Percentiles rank a stretch among this genome's conserved stretches.
These are phyloP conservation scores for Schoenoplectus tabernaemontani DNA, from an alignment of 202 grass and related monocot genomes.

Conservation along the genomic window DNA sequence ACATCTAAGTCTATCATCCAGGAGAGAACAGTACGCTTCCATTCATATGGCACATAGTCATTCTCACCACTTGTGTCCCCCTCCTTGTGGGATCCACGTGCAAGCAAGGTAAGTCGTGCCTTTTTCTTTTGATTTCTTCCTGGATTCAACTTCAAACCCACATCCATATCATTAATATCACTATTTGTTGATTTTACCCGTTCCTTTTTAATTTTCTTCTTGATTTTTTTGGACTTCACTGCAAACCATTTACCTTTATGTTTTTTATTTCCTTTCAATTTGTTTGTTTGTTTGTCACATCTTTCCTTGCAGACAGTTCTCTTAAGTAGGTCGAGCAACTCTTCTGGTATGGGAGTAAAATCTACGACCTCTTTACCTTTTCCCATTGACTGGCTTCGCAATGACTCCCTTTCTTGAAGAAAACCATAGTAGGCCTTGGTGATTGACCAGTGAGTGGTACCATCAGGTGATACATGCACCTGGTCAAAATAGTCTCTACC, in stretches of 20 bases:
- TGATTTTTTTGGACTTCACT: constrained; percentile 18
- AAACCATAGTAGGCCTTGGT: constrained; percentile 75
- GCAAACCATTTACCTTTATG: constrained; percentile 1
- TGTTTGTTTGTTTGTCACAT: constrained; percentile 27
- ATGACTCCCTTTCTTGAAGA: constrained; percentile 22
- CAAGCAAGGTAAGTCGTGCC: constrained; percentile 60
- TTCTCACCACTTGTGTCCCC: constrained; percentile 29
- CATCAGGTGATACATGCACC: constrained; percentile 85
- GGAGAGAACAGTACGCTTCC: constrained; percentile 77
- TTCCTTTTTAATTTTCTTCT: constrained; percentile 27
- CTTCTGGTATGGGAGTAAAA: constrained; percentile 46
- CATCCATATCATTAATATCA: constrained; percentile 29
- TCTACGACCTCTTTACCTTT: constrained; percentile 18
- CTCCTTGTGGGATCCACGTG: constrained; percentile 60
- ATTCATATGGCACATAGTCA: constrained; percentile 71
- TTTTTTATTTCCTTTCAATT: constrained; percentile 41
- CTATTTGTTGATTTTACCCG: constrained; percentile 28
- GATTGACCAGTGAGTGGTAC: constrained; percentile 86
- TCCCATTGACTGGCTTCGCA: constrained; percentile 16
- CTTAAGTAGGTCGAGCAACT: constrained; percentile 64
- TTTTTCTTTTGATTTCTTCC: constrained; percentile 52
- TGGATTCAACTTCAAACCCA: constrained; percentile 12
- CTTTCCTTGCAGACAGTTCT: constrained; percentile 48
- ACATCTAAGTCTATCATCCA: constrained; percentile 91
- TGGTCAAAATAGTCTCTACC: constrained; percentile 79